phyloP scores from a whole-genome alignment of 2,329 filamentous ascomycete species.

The Colletotrichum shisoi region DNA sequence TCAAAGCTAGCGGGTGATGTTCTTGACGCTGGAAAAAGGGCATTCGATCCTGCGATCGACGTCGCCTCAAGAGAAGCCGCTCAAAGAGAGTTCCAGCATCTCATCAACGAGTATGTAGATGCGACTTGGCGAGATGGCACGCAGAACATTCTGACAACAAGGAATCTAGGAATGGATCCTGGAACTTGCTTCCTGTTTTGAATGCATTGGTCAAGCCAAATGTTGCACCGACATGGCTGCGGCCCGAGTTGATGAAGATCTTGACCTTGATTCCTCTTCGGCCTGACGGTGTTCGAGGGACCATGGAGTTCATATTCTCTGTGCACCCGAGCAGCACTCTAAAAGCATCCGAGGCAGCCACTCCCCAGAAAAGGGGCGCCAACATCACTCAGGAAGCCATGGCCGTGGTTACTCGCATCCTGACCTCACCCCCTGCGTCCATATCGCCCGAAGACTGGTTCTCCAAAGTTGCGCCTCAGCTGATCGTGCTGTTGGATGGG shows the following conservation, averaged over 20 bases:
- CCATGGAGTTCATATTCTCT: constrained; percentile 74
- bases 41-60: constrained; percentile 57
- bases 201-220: constrained; percentile 71
- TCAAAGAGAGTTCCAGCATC: constrained; percentile 53
- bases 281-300: constrained; percentile 69
- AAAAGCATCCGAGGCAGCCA: constrained; percentile 51
- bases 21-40: constrained; percentile 55
- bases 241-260: constrained; percentile 61
- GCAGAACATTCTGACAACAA: constrained; percentile 41
- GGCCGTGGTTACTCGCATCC: constrained; percentile 66
- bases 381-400: constrained; percentile 74
- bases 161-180: constrained; percentile 49
- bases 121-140: constrained; percentile 17
- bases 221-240: constrained; percentile 67
- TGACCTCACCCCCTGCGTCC: constrained; percentile 66
- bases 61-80: constrained; percentile 48
- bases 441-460: constrained; percentile 68
- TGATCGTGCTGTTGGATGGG: constrained; percentile 69
- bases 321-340: constrained; percentile 66
- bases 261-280: constrained; percentile 69
- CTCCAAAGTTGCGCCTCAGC: constrained; percentile 65
- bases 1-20: constrained; percentile 46
- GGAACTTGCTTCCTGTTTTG: constrained; percentile 66
- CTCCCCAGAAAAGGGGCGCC: constrained; percentile 64
- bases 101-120: constrained; percentile 57